Conservation (phyloP, 2,329 filamentous ascomycete genomes). For the Ilyonectria robusta region DNA sequence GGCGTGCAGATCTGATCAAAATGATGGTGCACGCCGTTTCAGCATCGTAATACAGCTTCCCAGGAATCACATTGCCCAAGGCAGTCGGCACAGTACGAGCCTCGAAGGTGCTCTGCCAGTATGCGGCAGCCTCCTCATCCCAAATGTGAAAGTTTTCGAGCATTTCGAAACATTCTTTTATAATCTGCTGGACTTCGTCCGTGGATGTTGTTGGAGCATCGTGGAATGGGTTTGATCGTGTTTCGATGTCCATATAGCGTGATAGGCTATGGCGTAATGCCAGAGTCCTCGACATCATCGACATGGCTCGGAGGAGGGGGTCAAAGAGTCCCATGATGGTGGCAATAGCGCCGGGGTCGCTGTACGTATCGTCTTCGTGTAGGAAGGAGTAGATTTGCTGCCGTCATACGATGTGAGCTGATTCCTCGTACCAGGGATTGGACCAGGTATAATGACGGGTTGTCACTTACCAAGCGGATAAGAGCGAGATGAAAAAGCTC, state of each 20-base stretch:
- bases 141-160: slow-evolving; percentile 49
- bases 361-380: slow-evolving; percentile 49
- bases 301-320: slow-evolving; percentile 49
- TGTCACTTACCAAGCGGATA: slow-evolving; percentile 48
- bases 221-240: not conserved
- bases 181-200: slow-evolving; percentile 24
- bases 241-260: slow-evolving; percentile 19
- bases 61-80: slow-evolving; percentile 44
- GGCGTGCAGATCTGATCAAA: slow-evolving; percentile 49
- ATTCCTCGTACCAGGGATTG: too few relatives aligned
- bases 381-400: slow-evolving; percentile 54
- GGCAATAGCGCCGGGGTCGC: slow-evolving; percentile 49
- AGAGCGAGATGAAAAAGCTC: slow-evolving; percentile 51
- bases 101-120: slow-evolving; percentile 51
- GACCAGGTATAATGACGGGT: not conserved
- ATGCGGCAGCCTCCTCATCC: slow-evolving; percentile 49
- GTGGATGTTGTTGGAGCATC: not conserved
- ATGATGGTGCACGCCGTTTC: slow-evolving; percentile 53
- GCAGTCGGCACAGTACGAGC: slow-evolving; percentile 45
- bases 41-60: slow-evolving; percentile 44
- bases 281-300: slow-evolving; percentile 49
- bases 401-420: too few relatives aligned
- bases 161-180: slow-evolving; percentile 46
- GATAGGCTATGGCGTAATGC: slow-evolving; percentile 36
- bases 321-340: slow-evolving; percentile 48